These are phyloP conservation scores for Aquanectria penicillioides DNA, from an alignment of 2,329 filamentous ascomycete species.

Conservation along the genomic window DNA sequence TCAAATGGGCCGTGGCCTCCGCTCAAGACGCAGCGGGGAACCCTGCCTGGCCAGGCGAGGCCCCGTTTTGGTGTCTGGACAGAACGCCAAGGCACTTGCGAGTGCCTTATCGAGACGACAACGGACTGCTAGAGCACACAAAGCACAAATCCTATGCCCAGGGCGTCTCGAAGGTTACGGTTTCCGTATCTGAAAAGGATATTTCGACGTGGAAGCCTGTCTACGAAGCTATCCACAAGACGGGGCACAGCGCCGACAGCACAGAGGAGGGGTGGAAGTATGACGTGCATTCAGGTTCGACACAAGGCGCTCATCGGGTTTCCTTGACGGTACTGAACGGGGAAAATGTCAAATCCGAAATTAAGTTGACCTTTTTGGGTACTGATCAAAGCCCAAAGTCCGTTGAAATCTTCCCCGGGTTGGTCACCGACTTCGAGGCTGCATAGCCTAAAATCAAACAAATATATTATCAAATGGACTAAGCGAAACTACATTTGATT, in stretches of 20 bases:
- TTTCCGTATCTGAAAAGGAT: conserved; percentile 45
- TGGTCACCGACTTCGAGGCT: conserved; percentile 34
- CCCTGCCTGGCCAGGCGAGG: conserved; percentile 54
- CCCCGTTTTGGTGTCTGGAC: conserved; percentile 76
- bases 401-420: conserved; percentile 35
- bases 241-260: background rate
- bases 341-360: conserved; percentile 20
- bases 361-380: conserved; percentile 35
- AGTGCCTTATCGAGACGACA: conserved; percentile 56
- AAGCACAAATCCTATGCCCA: conserved; percentile 62
- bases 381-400: conserved; percentile 35
- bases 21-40: conserved; percentile 40
- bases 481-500: no score
- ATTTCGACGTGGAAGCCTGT: conserved; percentile 29
- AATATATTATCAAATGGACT: background rate
- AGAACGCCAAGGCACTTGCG: conserved; percentile 64
- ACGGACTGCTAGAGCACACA: conserved; percentile 32
- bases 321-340: conserved; percentile 13
- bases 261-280: conserved; percentile 28
- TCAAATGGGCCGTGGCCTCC: conserved; percentile 69
- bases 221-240: conserved; percentile 43
- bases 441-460: background rate
- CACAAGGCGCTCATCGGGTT: conserved; percentile 27
- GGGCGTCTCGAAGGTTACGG: conserved; percentile 58
- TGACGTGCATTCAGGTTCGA: conserved; percentile 27